phyloP scores from a whole-genome alignment of 176 grass and related monocot species.

The Alloteropsis semialata region DNA sequence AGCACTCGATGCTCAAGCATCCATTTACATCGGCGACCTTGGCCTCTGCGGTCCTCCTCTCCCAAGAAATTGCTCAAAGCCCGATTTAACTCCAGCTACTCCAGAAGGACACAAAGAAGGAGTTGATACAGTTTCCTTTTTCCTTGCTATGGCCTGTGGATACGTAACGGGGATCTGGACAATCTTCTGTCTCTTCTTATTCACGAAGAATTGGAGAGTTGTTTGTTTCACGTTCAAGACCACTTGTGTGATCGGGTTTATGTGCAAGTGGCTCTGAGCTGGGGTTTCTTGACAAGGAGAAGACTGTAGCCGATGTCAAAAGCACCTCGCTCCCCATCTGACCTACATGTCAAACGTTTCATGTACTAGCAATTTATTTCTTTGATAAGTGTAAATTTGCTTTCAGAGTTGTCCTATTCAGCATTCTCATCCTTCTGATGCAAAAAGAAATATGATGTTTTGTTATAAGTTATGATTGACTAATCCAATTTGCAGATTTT shows the following conservation, averaged over 20 bases:
- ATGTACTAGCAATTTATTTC: no score
- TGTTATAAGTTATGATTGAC: no score
- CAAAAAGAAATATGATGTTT: no score
- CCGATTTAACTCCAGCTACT: background rate
- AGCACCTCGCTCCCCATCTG: background rate
- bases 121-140: background rate
- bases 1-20: background rate
- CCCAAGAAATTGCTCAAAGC: background rate
- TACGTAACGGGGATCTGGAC: constrained; percentile 11
- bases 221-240: background rate
- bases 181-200: background rate
- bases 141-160: background rate
- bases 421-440: no score
- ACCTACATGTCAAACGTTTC: no score
- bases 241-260: constrained; percentile 10
- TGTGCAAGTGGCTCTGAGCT: background rate
- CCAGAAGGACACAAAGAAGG: background rate
- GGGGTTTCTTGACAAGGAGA: background rate
- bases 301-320: background rate
- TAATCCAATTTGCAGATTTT: no score
- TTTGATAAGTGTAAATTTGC: no score
- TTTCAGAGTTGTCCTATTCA: no score
- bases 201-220: background rate
- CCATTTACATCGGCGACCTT: background rate
- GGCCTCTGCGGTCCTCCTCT: constrained; percentile 32